These are phyloP conservation scores for Podospora appendiculata DNA, from an alignment of 495 filamentous ascomycete genomes.

Conservation along the genomic window DNA sequence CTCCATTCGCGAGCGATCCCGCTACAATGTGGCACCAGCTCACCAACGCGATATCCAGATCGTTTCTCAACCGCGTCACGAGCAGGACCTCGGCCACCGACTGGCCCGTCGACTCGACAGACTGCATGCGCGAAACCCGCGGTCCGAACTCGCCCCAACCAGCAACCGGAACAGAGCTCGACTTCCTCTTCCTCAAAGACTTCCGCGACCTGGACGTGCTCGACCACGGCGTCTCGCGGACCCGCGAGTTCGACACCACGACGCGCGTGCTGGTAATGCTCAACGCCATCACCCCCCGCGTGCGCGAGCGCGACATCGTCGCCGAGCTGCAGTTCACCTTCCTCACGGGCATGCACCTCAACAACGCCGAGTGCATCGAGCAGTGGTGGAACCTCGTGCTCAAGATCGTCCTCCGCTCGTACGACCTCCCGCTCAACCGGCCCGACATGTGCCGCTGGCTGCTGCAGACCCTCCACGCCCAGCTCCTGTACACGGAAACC, in stretches of 20 bases:
- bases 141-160: slow-evolving; percentile 21
- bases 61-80: slow-evolving; percentile 41
- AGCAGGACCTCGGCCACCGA: slow-evolving; percentile 28
- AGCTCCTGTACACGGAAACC: slow-evolving; percentile 64
- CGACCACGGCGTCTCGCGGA: slow-evolving; percentile 35
- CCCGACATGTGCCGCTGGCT: slow-evolving; percentile 54
- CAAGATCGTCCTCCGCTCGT: slow-evolving; percentile 62
- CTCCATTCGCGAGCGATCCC: slow-evolving; percentile 5
- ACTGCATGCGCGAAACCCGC: slow-evolving; percentile 21
- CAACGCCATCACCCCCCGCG: background rate
- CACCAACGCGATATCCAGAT: slow-evolving; percentile 40
- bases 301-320: slow-evolving; percentile 46
- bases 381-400: slow-evolving; percentile 76
- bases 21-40: slow-evolving; percentile 33
- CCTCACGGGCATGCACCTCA: slow-evolving; percentile 69
- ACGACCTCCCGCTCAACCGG: slow-evolving; percentile 45
- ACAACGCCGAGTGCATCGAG: slow-evolving; percentile 78
- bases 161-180: slow-evolving; percentile 23
- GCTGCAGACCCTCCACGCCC: slow-evolving; percentile 55
- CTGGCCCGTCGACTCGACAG: slow-evolving; percentile 46
- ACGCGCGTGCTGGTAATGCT: slow-evolving; percentile 22
- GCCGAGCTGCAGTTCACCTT: slow-evolving; percentile 86
- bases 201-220: slow-evolving; percentile 62
- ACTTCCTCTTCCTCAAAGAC: slow-evolving; percentile 49
- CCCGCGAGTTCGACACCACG: slow-evolving; percentile 23